Percentiles rank a stretch among this genome's conserved stretches.
These are phyloP conservation scores for Sarocladiaceae sp. DNA, from an alignment of 2,329 filamentous ascomycete genomes.

Conservation along the genomic window DNA sequence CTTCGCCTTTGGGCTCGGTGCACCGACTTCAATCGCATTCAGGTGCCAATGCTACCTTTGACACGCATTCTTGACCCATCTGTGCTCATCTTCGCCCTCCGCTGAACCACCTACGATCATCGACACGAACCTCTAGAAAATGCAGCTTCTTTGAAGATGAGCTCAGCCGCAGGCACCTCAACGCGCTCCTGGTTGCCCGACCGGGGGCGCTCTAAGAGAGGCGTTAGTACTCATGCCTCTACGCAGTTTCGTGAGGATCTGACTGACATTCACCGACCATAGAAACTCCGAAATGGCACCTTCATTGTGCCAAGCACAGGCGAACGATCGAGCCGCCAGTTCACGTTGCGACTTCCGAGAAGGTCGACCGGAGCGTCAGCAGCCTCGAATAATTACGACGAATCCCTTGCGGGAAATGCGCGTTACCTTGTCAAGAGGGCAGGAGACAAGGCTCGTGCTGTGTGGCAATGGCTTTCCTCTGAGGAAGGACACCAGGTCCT, in stretches of 20 bases:
- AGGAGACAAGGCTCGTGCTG: constrained; percentile 30
- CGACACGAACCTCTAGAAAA: neutral
- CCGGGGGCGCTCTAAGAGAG: constrained; percentile 7
- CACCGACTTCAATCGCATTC: too few species aligned
- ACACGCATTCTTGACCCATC: constrained; percentile 1
- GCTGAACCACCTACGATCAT: neutral
- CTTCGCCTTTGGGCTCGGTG: too few species aligned
- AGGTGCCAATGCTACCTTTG: neutral
- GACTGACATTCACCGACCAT: constrained; percentile 7
- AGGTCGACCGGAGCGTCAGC: neutral
- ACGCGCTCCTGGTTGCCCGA: constrained; percentile 4
- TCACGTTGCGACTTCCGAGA: constrained; percentile 56
- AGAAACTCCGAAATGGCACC: constrained; percentile 77
- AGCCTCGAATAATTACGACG: neutral
- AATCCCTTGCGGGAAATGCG: constrained; percentile 2
- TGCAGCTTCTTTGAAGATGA: neutral
- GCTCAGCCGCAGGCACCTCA: constrained; percentile 1
- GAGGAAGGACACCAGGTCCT: constrained; percentile 72
- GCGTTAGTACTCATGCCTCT: neutral
- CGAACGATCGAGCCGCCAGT: constrained; percentile 72
- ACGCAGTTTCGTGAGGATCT: neutral
- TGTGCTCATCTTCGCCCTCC: constrained; percentile 3
- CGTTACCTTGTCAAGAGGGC: constrained; percentile 17
- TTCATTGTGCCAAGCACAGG: constrained; percentile 84
- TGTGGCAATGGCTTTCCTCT: constrained; percentile 59